Evolutionary conservation across 2,329 filamentous ascomycete species (phyloP), one percentile per base, ranked within the genome.

Genomic region (Calonectria ilicicola): DNA sequence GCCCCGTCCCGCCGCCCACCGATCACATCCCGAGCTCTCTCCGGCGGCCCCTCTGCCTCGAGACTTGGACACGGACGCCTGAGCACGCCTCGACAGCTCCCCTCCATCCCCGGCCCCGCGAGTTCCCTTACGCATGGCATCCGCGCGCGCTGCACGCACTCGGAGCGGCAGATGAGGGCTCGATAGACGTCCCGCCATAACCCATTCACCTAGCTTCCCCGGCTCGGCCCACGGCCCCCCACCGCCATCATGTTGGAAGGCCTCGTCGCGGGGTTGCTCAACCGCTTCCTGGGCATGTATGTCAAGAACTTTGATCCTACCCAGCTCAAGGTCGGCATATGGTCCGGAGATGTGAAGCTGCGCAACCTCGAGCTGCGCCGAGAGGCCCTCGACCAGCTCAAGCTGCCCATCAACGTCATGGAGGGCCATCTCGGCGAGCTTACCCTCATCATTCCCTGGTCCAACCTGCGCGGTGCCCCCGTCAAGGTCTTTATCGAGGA

Each of bases 241-340:
- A 80, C 84, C 84, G 84, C 86, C 89, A 89, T 84, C 81, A 99
- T 99, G 97, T 92, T 99, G 87, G 97, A 99, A 90, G 95, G 96
- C 79, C 90, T 99, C 79, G 97, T 98, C 76, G 95, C 97, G 80
- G 97, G 96, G 86, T 90, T 99, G 88, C 93, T 99, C 80, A 99
- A 99, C 88, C 94, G 97, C 88, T 98, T 99, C 86, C 87, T 99
- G 91, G 97, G 97, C 90, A 98, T 98, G 94, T 99, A 99, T 85
- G 96, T 99, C 85, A 96, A 98, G 90, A 98, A 99, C 86, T 99
- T 99, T 84, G 97, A 99, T 85, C 95, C 97, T 67, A 94, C 95
- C 81, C 97, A 99, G 87, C 90, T 99, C 77, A 99, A 99, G 83
- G 96, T 99, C 75, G 97, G 97, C 75, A 99, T 99, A 81, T 99